These are phyloP conservation scores for Lipomyces kockii DNA, from an alignment of 805 yeast genomes.

Conservation along the genomic window DNA sequence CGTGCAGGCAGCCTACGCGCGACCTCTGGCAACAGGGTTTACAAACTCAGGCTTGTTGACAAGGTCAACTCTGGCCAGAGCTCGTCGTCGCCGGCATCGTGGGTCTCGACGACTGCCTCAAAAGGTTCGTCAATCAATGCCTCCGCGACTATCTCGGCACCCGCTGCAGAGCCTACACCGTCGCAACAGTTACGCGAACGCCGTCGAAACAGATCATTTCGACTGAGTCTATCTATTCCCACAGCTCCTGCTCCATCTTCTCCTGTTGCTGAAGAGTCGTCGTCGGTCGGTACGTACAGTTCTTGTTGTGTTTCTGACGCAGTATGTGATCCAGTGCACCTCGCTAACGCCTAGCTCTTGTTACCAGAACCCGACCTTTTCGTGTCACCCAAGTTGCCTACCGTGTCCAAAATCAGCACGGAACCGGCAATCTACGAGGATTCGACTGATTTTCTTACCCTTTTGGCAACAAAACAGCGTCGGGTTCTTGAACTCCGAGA, in stretches of 20 bases:
- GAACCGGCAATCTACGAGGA: slow-evolving; percentile 19
- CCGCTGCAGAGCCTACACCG: slow-evolving; percentile 2
- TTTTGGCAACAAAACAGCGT: slow-evolving; percentile 49
- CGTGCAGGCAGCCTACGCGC: slow-evolving; percentile 29
- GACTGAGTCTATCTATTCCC: slow-evolving; percentile 27
- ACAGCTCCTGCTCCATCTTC: slow-evolving; percentile 26
- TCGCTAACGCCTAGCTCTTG: background rate
- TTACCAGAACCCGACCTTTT: slow-evolving; percentile 26
- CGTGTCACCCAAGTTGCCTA: slow-evolving; percentile 31
- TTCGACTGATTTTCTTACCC: slow-evolving; percentile 39
- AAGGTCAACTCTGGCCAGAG: slow-evolving; percentile 19
- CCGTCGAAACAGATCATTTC: slow-evolving; percentile 24
- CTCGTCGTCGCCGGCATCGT: slow-evolving; percentile 4
- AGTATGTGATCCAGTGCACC: background rate
- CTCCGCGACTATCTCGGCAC: slow-evolving; percentile 11
- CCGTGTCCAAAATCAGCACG: slow-evolving; percentile 11
- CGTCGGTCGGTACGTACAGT: slow-evolving; percentile 23
- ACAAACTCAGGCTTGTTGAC: slow-evolving; percentile 33
- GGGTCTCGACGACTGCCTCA: slow-evolving; percentile 1
- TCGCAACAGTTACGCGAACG: slow-evolving; percentile 16
- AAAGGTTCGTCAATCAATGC: background rate
- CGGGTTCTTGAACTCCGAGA: slow-evolving; percentile 46
- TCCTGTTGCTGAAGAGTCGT: slow-evolving; percentile 25
- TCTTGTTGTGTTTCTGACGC: background rate
- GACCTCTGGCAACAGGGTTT: slow-evolving; percentile 29